Conservation (phyloP, 192 early-diverging fungal species). For the Dissophora globulifera region DNA sequence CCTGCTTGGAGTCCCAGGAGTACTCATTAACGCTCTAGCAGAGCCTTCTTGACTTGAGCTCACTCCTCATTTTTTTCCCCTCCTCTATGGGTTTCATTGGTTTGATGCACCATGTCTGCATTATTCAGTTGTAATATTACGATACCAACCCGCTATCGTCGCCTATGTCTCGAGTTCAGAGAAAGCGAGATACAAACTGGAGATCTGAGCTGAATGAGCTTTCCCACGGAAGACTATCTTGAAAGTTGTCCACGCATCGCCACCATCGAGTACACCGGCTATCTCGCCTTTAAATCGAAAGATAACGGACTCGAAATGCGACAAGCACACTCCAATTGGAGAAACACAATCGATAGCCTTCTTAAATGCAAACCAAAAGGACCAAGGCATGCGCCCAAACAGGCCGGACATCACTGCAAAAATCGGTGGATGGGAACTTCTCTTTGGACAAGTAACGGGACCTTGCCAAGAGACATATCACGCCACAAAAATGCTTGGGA, state of each 20-base stretch:
- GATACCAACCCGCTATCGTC: no score
- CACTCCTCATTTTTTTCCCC: neutral
- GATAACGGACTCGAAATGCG: neutral
- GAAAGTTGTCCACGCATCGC: neutral
- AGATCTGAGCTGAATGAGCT: slow-evolving; percentile 5
- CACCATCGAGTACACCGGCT: slow-evolving; percentile 4
- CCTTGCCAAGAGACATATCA: slow-evolving; percentile 6
- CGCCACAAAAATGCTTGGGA: slow-evolving; percentile 20
- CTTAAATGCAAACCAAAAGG: slow-evolving; percentile 15
- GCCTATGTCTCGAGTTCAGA: no score
- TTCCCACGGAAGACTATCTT: slow-evolving; percentile 7
- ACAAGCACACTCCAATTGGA: slow-evolving; percentile 19
- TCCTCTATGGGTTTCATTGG: neutral
- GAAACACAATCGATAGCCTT: slow-evolving; percentile 8
- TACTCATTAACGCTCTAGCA: slow-evolving; percentile 40
- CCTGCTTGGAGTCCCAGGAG: slow-evolving; percentile 27
- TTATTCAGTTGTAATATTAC: neutral
- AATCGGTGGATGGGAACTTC: slow-evolving; percentile 8
- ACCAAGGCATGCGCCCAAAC: slow-evolving; percentile 5
- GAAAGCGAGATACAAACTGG: no score
- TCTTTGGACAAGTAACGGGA: slow-evolving; percentile 17
- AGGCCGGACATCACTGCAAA: slow-evolving; percentile 12
- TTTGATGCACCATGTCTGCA: neutral
- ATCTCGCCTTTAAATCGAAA: slow-evolving; percentile 19
- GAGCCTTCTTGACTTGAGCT: slow-evolving; percentile 38